phyloP scores from a whole-genome alignment of 2,329 filamentous ascomycete genomes.

The Colletotrichum viniferum region DNA sequence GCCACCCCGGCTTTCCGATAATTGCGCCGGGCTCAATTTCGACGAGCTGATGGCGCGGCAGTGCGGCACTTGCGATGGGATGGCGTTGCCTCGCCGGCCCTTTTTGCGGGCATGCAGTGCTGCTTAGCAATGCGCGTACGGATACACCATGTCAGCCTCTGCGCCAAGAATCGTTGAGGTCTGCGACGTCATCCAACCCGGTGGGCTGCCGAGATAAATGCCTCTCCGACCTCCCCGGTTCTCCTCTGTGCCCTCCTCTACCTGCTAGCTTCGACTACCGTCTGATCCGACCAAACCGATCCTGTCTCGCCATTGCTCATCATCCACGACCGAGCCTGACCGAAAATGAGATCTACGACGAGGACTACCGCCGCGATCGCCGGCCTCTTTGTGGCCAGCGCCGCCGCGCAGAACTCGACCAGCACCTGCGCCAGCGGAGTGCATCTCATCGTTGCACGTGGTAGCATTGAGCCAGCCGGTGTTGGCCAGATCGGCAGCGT shows the following conservation, averaged over 20 bases:
- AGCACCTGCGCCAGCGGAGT: conserved; percentile 38
- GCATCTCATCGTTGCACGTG: conserved; percentile 44
- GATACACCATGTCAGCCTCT: not conserved
- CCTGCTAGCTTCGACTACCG: not conserved
- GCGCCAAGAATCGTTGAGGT: not conserved
- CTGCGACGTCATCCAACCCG: not conserved
- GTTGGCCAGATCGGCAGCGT: conserved; percentile 36
- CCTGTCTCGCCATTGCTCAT: not conserved
- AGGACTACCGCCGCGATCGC: conserved; percentile 13
- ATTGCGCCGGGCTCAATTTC: not conserved
- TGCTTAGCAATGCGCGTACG: not conserved
- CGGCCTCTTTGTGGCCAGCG: conserved; percentile 28
- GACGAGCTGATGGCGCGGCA: not conserved
- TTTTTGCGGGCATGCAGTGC: not conserved
- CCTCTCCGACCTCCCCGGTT: not conserved
- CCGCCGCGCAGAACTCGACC: conserved; percentile 24
- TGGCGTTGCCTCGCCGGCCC: not conserved
- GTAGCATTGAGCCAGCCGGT: conserved; percentile 38
- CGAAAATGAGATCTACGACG: not conserved
- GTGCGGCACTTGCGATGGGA: not conserved
- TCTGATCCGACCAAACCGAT: not conserved
- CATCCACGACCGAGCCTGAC: not conserved
- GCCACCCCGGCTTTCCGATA: not conserved
- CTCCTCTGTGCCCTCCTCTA: not conserved
- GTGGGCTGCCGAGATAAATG: not conserved